Percentiles rank a stretch among this genome's conserved stretches.
phyloP scores from a whole-genome alignment of 768 basidiomycete species.

The Kondoa malvinella region DNA sequence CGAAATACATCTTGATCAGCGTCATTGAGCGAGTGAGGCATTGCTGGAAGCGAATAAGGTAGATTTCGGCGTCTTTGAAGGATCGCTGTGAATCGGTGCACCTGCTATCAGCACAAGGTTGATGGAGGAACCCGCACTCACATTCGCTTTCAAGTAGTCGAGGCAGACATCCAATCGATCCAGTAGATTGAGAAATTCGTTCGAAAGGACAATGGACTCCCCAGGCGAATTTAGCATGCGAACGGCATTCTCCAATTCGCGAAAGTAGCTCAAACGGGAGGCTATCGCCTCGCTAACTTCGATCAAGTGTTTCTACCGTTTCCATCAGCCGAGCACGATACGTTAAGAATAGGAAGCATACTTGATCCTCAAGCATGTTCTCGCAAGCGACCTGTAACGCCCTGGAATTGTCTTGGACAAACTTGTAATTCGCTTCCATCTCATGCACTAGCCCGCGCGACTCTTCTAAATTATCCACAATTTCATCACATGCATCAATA shows the following conservation, averaged over 20 bases:
- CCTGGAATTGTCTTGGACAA: constrained; percentile 83
- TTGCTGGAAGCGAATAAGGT: constrained; percentile 91
- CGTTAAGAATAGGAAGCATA: constrained; percentile 27
- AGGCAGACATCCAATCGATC: constrained; percentile 89
- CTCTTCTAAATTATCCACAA: constrained; percentile 55
- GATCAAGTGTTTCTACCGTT: constrained; percentile 51
- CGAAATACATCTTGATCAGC: constrained; percentile 90
- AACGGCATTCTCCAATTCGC: constrained; percentile 80
- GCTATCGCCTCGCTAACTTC: constrained; percentile 69
- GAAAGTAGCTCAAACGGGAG: constrained; percentile 71
- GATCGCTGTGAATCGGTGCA: constrained; percentile 44
- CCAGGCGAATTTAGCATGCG: constrained; percentile 88
- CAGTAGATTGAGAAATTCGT: constrained; percentile 89
- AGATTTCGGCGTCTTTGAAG: constrained; percentile 81
- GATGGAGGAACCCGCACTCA: constrained; percentile 37
- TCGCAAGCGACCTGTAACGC: constrained; percentile 84
- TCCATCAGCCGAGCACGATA: background rate
- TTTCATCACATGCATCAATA: constrained; percentile 54
- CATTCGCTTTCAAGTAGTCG: constrained; percentile 70
- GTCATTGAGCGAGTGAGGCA: constrained; percentile 98
- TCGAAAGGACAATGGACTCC: constrained; percentile 71
- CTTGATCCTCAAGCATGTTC: constrained; percentile 70
- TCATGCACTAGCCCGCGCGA: constrained; percentile 55
- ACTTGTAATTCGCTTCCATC: constrained; percentile 69
- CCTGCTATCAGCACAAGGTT: background rate